phyloP scores from a whole-genome alignment of 2,329 filamentous ascomycete species.

The Verticillium zaregamsianum region DNA sequence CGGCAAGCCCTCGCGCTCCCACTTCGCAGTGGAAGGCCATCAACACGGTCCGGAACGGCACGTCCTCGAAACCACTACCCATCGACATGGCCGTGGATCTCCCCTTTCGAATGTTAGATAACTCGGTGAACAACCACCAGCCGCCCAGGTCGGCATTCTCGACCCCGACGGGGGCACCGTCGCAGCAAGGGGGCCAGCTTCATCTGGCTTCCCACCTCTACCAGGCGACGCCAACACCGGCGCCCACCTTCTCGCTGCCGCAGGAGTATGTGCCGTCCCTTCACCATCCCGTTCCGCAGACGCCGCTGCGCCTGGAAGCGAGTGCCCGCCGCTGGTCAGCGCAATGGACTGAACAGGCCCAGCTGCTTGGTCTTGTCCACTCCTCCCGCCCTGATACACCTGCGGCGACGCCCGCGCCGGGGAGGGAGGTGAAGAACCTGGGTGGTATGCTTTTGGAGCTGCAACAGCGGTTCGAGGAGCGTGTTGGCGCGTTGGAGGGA shows the following conservation, averaged over 20 bases:
- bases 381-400: background rate
- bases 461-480: background rate
- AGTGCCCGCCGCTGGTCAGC: background rate
- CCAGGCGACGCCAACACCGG: background rate
- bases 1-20: too few relatives aligned
- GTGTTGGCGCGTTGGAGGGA: background rate
- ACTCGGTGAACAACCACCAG: too few relatives aligned
- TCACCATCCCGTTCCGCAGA: background rate
- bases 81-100: too few relatives aligned
- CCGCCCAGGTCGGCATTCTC: too few relatives aligned
- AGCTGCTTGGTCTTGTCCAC: background rate
- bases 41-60: too few relatives aligned
- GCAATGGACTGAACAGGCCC: background rate
- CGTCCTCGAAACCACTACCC: too few relatives aligned
- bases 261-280: background rate
- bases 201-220: too few relatives aligned
- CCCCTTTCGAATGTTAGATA: too few relatives aligned
- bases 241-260: background rate
- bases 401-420: background rate
- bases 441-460: background rate
- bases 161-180: too few relatives aligned
- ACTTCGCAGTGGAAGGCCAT: too few relatives aligned
- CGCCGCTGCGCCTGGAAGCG: background rate
- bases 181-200: too few relatives aligned
- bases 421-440: background rate